A percentile compares a stretch with the other conserved stretches of the same genome.
Evolutionary conservation across 2,329 filamentous ascomycete genomes (phyloP).

Genomic region (Fusarium protoensiforme): DNA sequence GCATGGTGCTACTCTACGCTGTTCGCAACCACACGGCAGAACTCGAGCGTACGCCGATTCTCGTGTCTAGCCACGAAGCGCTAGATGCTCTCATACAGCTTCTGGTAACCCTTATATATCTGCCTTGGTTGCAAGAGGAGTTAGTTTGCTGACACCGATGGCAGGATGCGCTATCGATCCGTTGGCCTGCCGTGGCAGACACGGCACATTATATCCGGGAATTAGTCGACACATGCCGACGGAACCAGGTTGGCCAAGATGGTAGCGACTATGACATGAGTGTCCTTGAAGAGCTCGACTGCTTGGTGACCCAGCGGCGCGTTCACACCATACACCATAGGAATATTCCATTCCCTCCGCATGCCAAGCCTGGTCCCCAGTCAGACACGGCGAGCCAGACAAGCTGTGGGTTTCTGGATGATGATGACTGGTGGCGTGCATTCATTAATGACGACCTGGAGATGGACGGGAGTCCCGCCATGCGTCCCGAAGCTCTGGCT

Average conservation of each 20-base stretch:
- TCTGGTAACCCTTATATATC: neutral
- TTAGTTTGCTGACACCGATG: neutral
- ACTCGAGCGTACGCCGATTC: neutral
- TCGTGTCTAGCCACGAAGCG: neutral
- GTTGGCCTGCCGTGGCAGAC: neutral
- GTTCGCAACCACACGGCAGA: neutral
- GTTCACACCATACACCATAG: neutral
- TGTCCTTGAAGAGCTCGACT: neutral
- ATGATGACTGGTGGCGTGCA: neutral
- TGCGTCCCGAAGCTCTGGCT: neutral
- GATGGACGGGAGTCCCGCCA: neutral
- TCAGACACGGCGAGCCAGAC: neutral
- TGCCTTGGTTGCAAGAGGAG: neutral
- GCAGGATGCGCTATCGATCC: neutral
- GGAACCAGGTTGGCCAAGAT: neutral
- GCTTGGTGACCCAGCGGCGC: neutral
- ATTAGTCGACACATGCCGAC: neutral
- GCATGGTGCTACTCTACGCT: neutral
- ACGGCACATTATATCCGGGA: neutral
- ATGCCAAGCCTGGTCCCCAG: neutral
- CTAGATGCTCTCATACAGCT: neutral
- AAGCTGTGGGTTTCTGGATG: neutral
- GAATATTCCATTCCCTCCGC: neutral
- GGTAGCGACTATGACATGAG: neutral
- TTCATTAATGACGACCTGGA: neutral